Conservation (phyloP, 441 rosid species). For the Metrosideros polymorpha region DNA sequence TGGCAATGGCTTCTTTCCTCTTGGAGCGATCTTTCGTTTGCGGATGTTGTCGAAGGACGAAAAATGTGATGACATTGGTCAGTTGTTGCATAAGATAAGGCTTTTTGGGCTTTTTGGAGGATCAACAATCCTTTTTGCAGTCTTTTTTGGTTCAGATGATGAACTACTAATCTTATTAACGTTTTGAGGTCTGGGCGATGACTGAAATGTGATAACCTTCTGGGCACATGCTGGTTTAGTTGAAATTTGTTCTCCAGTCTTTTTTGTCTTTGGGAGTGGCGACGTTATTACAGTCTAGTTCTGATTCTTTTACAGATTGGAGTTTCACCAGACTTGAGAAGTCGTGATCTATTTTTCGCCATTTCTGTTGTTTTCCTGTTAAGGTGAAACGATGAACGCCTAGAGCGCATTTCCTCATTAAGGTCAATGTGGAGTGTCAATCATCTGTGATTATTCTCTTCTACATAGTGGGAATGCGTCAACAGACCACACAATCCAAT, state of each 20-base stretch:
- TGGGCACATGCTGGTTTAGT: not conserved
- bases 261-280: too few species aligned
- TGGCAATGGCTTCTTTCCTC: not conserved
- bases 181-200: not conserved
- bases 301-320: not conserved
- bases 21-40: not conserved
- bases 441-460: too few species aligned
- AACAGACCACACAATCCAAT: too few species aligned
- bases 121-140: too few species aligned
- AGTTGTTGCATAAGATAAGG: too few species aligned
- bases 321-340: not conserved
- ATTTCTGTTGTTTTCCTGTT: not conserved
- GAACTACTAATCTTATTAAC: too few species aligned
- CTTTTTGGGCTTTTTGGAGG: not conserved
- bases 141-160: too few species aligned
- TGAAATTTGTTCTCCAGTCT: not conserved
- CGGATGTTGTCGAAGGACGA: too few species aligned
- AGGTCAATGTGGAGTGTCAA: not conserved
- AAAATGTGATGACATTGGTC: too few species aligned
- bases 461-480: too few species aligned
- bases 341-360: not conserved
- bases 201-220: not conserved
- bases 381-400: not conserved
- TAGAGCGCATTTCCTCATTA: not conserved
- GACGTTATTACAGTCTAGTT: not conserved